Base-by-base conservation (phyloP, 163 green algal genomes). In the Chloroidium sp. region DNA sequence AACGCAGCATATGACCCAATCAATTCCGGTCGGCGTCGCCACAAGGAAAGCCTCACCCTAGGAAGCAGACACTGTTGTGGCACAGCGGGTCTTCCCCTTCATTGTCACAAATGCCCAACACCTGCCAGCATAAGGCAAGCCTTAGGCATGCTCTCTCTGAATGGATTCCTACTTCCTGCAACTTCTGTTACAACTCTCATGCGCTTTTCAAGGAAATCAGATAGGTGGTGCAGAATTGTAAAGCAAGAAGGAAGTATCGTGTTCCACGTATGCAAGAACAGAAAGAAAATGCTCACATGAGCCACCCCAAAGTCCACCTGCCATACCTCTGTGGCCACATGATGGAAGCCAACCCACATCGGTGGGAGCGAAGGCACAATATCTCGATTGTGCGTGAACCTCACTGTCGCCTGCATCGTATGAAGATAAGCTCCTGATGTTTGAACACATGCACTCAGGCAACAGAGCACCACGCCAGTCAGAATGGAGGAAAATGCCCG, bases 301-400 rank as follows among this genome's bases (percentile, higher is more conserved):
- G 69, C 79, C 1, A 76, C n/a, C 14, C 62, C 77, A 74, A 81
- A 77, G 36, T 86, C 76, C 2, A 81, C 60, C 62, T 79, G 75
- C 84, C 86, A 82, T 59, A 92, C 85, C 87, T 97, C 93, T 2
- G 86, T 82, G 0, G 89, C 81, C 0, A 93, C 80, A 78, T 98
- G 94, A 62, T 91, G 89, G 84, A 97, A 97, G 58, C 93, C 93
- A 82, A 97, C 90, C 68, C 90, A 87, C 79, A 85, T 79, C 0
- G 86, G 88, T 1, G 93, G 92, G 69, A 96, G 84, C 6, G 80
- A 90, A n/a, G 94, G 94, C 79, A 98, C 94, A 13, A 97, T 92
- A 84, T 98, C 94, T 1, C 93, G 86, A 77, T 94, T 93, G 84
- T 98, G 94, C 0, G 94, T 98, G 81, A 98, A 93, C 1, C 94